These are phyloP conservation scores for Linnemannia elongata DNA, from an alignment of 192 early-diverging fungal genomes.

Conservation along the genomic window DNA sequence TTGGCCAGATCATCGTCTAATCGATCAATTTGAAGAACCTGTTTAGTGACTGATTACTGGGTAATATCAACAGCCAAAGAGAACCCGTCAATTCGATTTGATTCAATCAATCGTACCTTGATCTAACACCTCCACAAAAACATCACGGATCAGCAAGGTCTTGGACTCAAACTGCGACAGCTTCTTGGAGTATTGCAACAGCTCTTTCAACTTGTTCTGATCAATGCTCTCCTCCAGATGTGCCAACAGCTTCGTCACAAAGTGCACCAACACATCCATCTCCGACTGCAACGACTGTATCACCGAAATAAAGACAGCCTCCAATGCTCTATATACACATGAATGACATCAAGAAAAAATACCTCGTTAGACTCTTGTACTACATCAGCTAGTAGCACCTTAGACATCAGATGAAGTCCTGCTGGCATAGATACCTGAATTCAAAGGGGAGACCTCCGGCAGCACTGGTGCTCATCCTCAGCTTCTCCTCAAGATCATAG, in stretches of 20 bases:
- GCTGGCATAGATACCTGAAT: conserved; percentile 58
- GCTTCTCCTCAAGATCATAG: conserved; percentile 82
- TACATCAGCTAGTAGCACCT: neutral
- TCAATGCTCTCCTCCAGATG: conserved; percentile 83
- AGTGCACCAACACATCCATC: conserved; percentile 74
- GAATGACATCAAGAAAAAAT: neutral
- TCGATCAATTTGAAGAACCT: neutral
- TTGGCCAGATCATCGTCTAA: conserved; percentile 90
- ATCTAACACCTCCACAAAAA: conserved; percentile 85
- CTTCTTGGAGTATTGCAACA: conserved; percentile 83
- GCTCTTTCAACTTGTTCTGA: conserved; percentile 78
- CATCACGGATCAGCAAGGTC: conserved; percentile 79
- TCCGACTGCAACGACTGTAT: conserved; percentile 77
- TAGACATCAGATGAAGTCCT: neutral
- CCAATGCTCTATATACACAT: conserved; percentile 71
- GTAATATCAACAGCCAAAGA: neutral
- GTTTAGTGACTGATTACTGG: neutral
- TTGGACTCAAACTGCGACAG: conserved; percentile 86
- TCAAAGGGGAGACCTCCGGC: conserved; percentile 64
- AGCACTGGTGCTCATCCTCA: conserved; percentile 66
- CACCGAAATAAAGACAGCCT: conserved; percentile 84
- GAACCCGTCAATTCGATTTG: neutral
- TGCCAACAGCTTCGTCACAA: conserved; percentile 74
- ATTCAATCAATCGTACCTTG: conserved; percentile 56
- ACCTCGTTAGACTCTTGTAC: neutral